phyloP scores from a whole-genome alignment of 2,329 filamentous ascomycete species.

The Penicillium sp. region DNA sequence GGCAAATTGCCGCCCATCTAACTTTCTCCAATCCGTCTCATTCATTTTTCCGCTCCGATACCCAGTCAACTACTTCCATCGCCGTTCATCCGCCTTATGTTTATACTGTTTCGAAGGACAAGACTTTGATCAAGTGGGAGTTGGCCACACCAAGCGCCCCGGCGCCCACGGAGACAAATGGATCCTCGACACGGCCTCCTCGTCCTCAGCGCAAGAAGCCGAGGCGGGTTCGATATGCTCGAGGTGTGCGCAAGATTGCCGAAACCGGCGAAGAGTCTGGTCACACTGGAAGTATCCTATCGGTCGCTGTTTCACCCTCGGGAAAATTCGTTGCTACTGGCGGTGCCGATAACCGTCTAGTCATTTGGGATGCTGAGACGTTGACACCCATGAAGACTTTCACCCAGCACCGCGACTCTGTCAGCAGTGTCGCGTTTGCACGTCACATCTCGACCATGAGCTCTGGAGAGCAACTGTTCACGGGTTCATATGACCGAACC shows the following conservation, averaged over 20 bases:
- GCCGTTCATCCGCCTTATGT: conserved; percentile 77
- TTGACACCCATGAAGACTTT: conserved; percentile 81
- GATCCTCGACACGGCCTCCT: conserved; percentile 63
- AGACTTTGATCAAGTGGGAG: conserved; percentile 85
- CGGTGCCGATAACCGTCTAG: conserved; percentile 77
- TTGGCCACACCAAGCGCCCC: conserved; percentile 56
- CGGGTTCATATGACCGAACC: conserved; percentile 84
- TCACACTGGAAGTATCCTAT: conserved; percentile 78
- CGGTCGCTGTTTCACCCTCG: conserved; percentile 82
- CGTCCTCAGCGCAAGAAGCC: conserved; percentile 46
- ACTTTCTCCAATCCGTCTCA: conserved; percentile 68
- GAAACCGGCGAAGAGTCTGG: conserved; percentile 59
- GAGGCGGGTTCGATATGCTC: conserved; percentile 53
- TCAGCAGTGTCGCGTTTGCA: conserved; percentile 83
- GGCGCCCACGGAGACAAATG: conserved; percentile 53
- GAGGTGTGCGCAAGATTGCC: conserved; percentile 45
- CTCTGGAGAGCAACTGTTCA: conserved; percentile 81
- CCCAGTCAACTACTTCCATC: conserved; percentile 74
- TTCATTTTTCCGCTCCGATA: conserved; percentile 76
- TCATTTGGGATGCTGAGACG: conserved; percentile 82
- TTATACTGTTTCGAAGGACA: conserved; percentile 87
- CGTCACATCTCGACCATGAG: conserved; percentile 63
- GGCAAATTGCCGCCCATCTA: conserved; percentile 73
- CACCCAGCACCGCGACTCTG: conserved; percentile 84
- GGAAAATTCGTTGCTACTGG: conserved; percentile 91